These are phyloP conservation scores for Phalaenopsis equestris DNA, from an alignment of 106 monocot species.

Conservation along the genomic window DNA sequence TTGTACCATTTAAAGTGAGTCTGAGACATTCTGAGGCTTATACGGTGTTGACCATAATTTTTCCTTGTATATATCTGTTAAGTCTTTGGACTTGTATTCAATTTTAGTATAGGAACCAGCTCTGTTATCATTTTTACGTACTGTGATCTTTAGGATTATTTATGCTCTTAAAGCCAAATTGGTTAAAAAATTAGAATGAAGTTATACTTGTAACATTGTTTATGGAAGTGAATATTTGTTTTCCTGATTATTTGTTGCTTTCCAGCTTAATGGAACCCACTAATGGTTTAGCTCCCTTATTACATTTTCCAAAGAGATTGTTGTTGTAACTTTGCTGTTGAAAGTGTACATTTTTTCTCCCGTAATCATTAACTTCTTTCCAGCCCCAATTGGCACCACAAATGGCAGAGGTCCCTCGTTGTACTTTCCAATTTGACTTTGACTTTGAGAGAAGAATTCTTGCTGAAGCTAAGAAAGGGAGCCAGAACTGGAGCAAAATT, in stretches of 20 bases:
- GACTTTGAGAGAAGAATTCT: slow-evolving; percentile 87
- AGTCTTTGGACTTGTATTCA: not conserved
- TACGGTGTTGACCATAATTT: not conserved
- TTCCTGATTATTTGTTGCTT: no score
- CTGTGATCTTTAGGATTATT: not conserved
- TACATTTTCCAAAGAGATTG: slow-evolving; percentile 38
- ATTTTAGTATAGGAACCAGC: not conserved
- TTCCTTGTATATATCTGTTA: not conserved
- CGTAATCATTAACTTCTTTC: slow-evolving; percentile 10
- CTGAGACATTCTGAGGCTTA: not conserved
- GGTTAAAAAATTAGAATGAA: not conserved
- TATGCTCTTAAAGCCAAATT: not conserved
- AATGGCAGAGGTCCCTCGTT: slow-evolving; percentile 58
- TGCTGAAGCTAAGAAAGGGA: slow-evolving; percentile 80
- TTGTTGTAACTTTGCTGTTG: not conserved
- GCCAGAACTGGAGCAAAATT: slow-evolving; percentile 71
- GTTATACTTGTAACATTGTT: no score
- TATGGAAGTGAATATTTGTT: no score
- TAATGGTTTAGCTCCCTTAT: slow-evolving; percentile 50
- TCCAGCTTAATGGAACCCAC: slow-evolving; percentile 53
- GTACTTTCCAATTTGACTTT: slow-evolving; percentile 90
- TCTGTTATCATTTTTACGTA: not conserved
- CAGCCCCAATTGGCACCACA: slow-evolving; percentile 80
- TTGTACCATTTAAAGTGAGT: no score
- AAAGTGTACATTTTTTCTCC: not conserved